These are phyloP conservation scores for Xerocomus minutiporus DNA, from an alignment of 1,284 basidiomycete species.

Conservation along the genomic window DNA sequence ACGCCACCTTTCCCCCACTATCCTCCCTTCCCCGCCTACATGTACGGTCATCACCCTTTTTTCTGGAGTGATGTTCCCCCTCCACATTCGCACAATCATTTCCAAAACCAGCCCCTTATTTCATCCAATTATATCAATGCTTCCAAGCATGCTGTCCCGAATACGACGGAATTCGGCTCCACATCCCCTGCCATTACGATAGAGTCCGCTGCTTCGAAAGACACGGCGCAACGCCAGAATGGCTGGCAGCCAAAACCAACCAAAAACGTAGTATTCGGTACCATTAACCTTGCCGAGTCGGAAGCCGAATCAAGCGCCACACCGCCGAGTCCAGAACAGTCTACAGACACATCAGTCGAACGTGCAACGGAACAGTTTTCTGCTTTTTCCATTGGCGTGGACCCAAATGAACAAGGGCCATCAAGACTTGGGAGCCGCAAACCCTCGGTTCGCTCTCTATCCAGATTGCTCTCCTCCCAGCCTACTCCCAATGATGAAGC, in stretches of 20 bases:
- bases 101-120: conserved; percentile 19
- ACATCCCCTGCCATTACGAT: conserved; percentile 12
- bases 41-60: conserved; percentile 26
- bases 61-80: conserved; percentile 23
- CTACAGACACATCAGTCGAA: conserved; percentile 7
- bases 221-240: conserved; percentile 8
- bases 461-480: conserved; percentile 8
- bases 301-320: conserved; percentile 1
- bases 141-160: conserved; percentile 12
- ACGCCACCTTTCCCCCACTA: conserved; percentile 33
- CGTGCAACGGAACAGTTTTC: conserved; percentile 33
- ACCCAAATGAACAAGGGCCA: conserved; percentile 39
- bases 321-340: conserved; percentile 24
- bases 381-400: conserved; percentile 45
- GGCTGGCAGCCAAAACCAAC: conserved; percentile 7
- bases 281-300: conserved; percentile 35
- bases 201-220: conserved; percentile 11
- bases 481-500: conserved; percentile 4
- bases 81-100: conserved; percentile 14
- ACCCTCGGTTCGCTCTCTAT: conserved; percentile 31
- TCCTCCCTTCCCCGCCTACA: conserved; percentile 31
- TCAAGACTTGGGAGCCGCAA: conserved; percentile 37
- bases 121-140: conserved; percentile 8
- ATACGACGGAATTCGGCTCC: conserved; percentile 21
- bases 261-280: conserved; percentile 46